A percentile compares a stretch with the other conserved stretches of the same genome.
Evolutionary conservation across 805 yeast genomes (phyloP).

Genomic region (Barnettozyma salicaria): DNA sequence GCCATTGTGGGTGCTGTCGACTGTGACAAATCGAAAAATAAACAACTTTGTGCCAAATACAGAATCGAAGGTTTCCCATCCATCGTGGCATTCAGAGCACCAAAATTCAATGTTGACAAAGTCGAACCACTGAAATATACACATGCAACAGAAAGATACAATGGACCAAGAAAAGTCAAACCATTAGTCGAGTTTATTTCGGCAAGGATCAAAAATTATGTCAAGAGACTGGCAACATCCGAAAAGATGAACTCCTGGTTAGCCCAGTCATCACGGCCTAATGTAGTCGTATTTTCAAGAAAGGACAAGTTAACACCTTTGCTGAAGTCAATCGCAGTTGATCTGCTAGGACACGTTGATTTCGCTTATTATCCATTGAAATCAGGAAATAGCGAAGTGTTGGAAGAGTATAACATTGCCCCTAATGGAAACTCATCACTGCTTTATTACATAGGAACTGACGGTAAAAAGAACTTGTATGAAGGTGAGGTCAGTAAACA

Average conservation of each 20-base stretch:
- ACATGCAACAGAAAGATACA: constrained; percentile 52
- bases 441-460: constrained; percentile 10
- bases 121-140: constrained; percentile 20
- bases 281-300: constrained; percentile 49
- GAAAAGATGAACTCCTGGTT: constrained; percentile 29
- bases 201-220: constrained; percentile 60
- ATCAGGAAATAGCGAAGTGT: constrained; percentile 20
- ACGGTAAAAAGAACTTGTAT: constrained; percentile 19
- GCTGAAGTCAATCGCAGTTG: constrained; percentile 63
- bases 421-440: constrained; percentile 12
- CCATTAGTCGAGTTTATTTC: constrained; percentile 49
- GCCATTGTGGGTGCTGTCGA: constrained; percentile 76
- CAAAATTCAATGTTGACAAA: constrained; percentile 40
- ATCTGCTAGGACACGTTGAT: constrained; percentile 47
- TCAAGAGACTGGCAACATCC: constrained; percentile 40
- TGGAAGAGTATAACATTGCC: constrained; percentile 15
- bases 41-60: constrained; percentile 60
- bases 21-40: constrained; percentile 69
- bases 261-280: constrained; percentile 23
- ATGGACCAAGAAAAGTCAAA: constrained; percentile 54
- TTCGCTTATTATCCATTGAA: constrained; percentile 38
- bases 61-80: constrained; percentile 81
- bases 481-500: constrained; percentile 30
- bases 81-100: constrained; percentile 74
- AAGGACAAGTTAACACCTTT: constrained; percentile 46